A percentile compares a stretch with the other conserved stretches of the same genome.
phyloP scores from a whole-genome alignment of 352 stramenopile species.

The Phytophthora constricta region DNA sequence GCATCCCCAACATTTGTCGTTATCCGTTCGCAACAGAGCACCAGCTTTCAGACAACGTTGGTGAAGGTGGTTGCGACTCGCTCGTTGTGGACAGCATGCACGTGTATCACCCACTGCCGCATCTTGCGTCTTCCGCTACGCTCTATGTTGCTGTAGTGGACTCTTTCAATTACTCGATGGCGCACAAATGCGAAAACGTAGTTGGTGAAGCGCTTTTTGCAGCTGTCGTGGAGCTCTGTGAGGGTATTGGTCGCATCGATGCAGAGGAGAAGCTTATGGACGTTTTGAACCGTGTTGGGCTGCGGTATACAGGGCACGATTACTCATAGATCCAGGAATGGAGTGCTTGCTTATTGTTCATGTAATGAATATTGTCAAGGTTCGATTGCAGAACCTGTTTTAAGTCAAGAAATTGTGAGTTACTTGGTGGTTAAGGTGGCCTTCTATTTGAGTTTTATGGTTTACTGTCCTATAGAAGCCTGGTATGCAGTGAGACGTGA shows the following conservation, averaged over 20 bases:
- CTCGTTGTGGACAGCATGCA: conserved; percentile 31
- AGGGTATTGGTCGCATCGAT: conserved; percentile 12
- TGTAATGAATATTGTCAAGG: too few relatives aligned
- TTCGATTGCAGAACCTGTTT: too few relatives aligned
- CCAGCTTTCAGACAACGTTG: conserved; percentile 2
- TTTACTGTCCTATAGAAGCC: too few relatives aligned
- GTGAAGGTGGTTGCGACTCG: not conserved
- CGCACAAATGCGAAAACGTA: conserved; percentile 38
- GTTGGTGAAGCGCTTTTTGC: conserved; percentile 16
- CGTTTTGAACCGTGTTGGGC: conserved; percentile 4
- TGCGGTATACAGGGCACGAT: conserved; percentile 23
- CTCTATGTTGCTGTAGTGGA: conserved; percentile 26
- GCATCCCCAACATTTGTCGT: conserved; percentile 24
- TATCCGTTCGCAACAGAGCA: conserved; percentile 22
- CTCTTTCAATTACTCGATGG: conserved; percentile 26
- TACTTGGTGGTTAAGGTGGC: too few relatives aligned
- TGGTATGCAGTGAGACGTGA: too few relatives aligned
- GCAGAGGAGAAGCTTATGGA: conserved; percentile 14
- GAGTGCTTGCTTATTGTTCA: conserved; percentile 5
- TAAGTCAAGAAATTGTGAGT: too few relatives aligned
- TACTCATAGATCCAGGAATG: conserved; percentile 12
- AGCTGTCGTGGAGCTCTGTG: conserved; percentile 15
- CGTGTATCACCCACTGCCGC: conserved; percentile 31
- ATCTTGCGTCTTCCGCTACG: conserved; percentile 35
- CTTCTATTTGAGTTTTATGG: too few relatives aligned